These are phyloP conservation scores for Sclerospora graminicola DNA, from an alignment of 352 stramenopile genomes.

Conservation along the genomic window DNA sequence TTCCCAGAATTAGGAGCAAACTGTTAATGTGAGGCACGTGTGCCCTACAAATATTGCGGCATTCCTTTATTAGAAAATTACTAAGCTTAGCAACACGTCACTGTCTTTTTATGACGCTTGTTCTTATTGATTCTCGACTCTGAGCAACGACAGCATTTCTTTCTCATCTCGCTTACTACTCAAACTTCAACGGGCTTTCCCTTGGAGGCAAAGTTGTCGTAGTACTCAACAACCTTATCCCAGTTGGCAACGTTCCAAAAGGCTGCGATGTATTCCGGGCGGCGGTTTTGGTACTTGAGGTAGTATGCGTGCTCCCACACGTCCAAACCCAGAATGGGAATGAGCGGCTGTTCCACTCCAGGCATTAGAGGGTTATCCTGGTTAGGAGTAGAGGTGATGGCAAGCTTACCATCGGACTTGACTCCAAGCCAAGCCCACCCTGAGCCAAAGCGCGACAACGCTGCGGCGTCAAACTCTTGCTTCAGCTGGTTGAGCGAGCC, in stretches of 20 bases:
- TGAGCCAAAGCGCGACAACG: constrained; percentile 82
- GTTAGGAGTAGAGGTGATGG: constrained; percentile 93
- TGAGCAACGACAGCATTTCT: no score
- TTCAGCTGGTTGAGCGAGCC: constrained; percentile 86
- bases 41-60: no score
- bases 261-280: constrained; percentile 93
- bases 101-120: no score
- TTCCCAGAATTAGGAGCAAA: no score
- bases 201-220: constrained; percentile 84
- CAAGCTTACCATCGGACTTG: constrained; percentile 85
- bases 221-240: constrained; percentile 89
- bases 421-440: constrained; percentile 87
- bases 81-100: no score
- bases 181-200: constrained; percentile 76
- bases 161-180: constrained; percentile 4
- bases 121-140: no score
- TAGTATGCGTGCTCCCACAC: constrained; percentile 97
- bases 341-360: constrained; percentile 59
- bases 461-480: constrained; percentile 83
- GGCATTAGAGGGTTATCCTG: constrained; percentile 90
- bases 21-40: no score
- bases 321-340: constrained; percentile 91
- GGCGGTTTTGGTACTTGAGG: constrained; percentile 96
- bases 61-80: no score
- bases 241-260: constrained; percentile 98